These are phyloP conservation scores for Rosa hybrid DNA, from an alignment of 331 rosid species.

Conservation along the genomic window DNA sequence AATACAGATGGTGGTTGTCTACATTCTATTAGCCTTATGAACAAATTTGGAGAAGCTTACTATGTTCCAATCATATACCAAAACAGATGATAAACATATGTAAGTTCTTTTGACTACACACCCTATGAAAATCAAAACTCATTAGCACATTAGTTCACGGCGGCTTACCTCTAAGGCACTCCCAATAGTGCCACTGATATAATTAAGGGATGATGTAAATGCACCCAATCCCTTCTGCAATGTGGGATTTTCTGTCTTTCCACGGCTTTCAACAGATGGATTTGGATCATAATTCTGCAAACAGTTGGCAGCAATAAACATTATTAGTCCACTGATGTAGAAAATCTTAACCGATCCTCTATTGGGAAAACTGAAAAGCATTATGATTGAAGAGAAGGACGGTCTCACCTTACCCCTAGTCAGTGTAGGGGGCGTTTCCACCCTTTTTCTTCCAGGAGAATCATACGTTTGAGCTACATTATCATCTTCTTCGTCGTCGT, in stretches of 20 bases:
- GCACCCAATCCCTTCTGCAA: conserved; percentile 76
- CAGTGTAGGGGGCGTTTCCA: conserved; percentile 41
- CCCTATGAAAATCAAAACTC: neutral
- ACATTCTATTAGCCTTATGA: neutral
- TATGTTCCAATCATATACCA: neutral
- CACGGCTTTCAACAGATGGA: conserved; percentile 51
- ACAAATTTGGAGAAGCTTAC: neutral
- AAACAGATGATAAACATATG: neutral
- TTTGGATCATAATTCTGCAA: conserved; percentile 51
- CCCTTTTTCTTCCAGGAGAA: conserved; percentile 41
- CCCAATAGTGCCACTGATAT: conserved; percentile 85
- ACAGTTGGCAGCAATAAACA: conserved; percentile 24
- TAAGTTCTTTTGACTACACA: neutral
- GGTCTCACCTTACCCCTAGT: conserved; percentile 69
- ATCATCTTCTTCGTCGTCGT: conserved; percentile 85
- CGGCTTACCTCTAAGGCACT: conserved; percentile 86
- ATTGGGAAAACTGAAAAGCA: neutral
- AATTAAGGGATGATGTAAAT: conserved; percentile 79
- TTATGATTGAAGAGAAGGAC: neutral
- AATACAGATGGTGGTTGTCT: neutral
- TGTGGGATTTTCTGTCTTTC: conserved; percentile 61
- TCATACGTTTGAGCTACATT: conserved; percentile 45
- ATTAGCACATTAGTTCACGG: conserved; percentile 5
- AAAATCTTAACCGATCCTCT: conserved; percentile 2
- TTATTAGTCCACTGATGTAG: conserved; percentile 22